Base-by-base conservation (phyloP, 2,329 filamentous ascomycete species). In the Fusarium torreyae region DNA sequence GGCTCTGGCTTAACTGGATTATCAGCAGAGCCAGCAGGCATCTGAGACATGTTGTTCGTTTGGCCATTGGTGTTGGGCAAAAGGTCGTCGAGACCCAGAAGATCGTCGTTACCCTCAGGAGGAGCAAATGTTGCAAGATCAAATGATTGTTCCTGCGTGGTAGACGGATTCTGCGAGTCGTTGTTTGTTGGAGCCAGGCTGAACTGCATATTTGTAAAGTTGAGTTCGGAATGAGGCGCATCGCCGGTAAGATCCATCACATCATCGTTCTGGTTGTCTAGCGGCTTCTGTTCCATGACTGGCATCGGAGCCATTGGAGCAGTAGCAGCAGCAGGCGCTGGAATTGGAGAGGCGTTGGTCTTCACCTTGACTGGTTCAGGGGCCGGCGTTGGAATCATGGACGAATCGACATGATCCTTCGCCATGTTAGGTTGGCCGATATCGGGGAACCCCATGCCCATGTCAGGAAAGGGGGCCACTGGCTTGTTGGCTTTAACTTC, bases 161-260 rank as follows among this genome's bases (percentile, higher is more conserved):
- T 71, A 28, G 70, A 38, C 31, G 56, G 57, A 17, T 73, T 62
- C 44, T 77, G 74, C 31, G 57, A 68, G 20, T 78, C 68, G 57
- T 76, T 76, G 49, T 76, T 79, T 10, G 81, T 66, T 1, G 85
- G 83, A 3, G 84, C 86, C 6, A 88, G 78, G 0, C 84, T 83
- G 67, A 88, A 88, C 36, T 85, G 82, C 85, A 88, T 88, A 66
- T 88, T 81, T 15, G 86, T 88, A 69, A 88, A 88, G 64, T 83
- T 83, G 9, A 84, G 79, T 52, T 83, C 81, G n/a, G 81, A 75
- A 46, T 78, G 54, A 20, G 68, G 56, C 10, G 69, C 69, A 24
- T 63, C 67, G 4, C 59, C 62, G 1, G 71, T 50, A 6, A 70
- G 54, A 18, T 70, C 71, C 54, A 70, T 66, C 22, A 70, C 65